A percentile compares a stretch with the other conserved stretches of the same genome.
Evolutionary conservation across 345 rosid genomes (phyloP).

Genomic region (Eucalyptus polyanthemos): DNA sequence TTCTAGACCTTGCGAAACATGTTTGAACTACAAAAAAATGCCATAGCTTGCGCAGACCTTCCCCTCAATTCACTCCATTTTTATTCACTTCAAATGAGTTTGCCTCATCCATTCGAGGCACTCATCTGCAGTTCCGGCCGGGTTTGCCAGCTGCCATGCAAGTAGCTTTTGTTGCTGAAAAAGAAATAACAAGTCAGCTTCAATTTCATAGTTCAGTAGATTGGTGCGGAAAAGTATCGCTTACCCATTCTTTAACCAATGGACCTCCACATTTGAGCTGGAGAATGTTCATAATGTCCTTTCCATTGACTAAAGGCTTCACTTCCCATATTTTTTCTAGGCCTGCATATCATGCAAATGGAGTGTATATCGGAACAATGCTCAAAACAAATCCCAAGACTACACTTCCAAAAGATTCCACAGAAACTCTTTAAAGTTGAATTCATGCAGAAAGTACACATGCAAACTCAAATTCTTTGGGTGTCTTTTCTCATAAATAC

Average conservation of each 20-base stretch:
- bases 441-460: not conserved
- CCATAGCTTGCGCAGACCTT: not conserved
- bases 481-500: not conserved
- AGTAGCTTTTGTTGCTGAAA: conserved; percentile 71
- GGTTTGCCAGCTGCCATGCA: conserved; percentile 82
- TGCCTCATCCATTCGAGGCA: conserved; percentile 85
- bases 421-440: not conserved
- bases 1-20: not conserved
- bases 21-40: not conserved
- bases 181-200: not conserved
- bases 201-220: not conserved
- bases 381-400: not conserved
- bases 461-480: not conserved
- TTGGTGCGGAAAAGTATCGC: not conserved
- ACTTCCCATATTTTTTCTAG: conserved; percentile 71
- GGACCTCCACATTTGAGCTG: conserved; percentile 75
- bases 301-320: conserved; percentile 77
- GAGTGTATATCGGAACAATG: not conserved
- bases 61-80: conserved; percentile 13
- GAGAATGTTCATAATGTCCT: conserved; percentile 62
- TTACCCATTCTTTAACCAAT: conserved; percentile 79
- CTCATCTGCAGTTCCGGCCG: conserved; percentile 57
- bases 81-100: conserved; percentile 46
- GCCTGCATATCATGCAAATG: conserved; percentile 27
- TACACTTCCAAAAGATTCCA: not conserved